Evolutionary conservation across 768 basidiomycete species (phyloP).

Genomic region (Phlebiopsis flavidoalba): DNA sequence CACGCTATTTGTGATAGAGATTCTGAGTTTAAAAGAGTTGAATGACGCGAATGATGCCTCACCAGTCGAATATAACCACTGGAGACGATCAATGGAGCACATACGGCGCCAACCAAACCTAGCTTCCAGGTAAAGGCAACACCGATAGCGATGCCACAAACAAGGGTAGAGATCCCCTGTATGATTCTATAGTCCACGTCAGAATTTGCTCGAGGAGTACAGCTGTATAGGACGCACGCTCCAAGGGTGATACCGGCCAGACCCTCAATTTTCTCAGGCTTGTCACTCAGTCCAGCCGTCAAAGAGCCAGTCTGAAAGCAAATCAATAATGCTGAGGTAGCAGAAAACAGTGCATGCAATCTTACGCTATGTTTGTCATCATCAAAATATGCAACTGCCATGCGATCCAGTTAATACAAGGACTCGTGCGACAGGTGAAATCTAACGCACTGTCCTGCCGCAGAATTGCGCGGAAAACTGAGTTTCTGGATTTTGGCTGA

Average conservation of each 20-base stretch:
- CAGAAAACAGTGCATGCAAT: background rate
- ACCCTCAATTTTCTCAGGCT: slow-evolving; percentile 86
- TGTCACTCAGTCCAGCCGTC: slow-evolving; percentile 75
- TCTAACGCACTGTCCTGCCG: slow-evolving; percentile 57
- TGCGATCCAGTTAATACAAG: background rate
- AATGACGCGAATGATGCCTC: background rate
- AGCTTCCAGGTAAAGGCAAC: slow-evolving; percentile 74
- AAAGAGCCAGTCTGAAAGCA: slow-evolving; percentile 58
- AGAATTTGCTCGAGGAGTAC: background rate
- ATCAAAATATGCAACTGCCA: slow-evolving; percentile 76
- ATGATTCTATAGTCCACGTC: slow-evolving; percentile 42
- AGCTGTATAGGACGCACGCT: slow-evolving; percentile 25
- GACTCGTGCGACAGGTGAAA: no score
- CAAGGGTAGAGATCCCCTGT: slow-evolving; percentile 64
- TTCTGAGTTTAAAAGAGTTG: background rate
- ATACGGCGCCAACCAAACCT: slow-evolving; percentile 78
- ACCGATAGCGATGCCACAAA: slow-evolving; percentile 72
- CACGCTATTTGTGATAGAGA: slow-evolving; percentile 24
- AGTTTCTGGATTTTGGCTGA: slow-evolving; percentile 65
- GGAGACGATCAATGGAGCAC: slow-evolving; percentile 63
- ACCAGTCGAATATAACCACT: slow-evolving; percentile 74
- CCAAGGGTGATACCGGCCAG: slow-evolving; percentile 86
- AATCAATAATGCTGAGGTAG: background rate
- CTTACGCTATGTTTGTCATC: slow-evolving; percentile 63
- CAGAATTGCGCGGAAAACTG: slow-evolving; percentile 72